Base-by-base conservation (phyloP, 2,329 filamentous ascomycete species). In the Trichoderma koningiopsis region DNA sequence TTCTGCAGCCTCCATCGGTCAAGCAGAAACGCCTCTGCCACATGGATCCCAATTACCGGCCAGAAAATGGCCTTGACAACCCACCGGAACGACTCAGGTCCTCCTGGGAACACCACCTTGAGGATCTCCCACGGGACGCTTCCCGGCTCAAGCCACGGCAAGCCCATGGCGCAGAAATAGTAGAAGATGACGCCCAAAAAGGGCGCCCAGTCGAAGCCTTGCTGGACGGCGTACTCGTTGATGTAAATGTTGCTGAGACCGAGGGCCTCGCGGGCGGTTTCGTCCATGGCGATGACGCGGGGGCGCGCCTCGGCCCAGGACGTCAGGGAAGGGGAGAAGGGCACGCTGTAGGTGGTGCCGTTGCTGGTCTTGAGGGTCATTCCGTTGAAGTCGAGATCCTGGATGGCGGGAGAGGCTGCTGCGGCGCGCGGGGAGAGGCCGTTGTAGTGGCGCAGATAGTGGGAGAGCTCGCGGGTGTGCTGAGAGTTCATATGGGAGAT, bases 401-500 rank as follows among this genome's bases (percentile, higher is more conserved):
- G 82, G 72, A 97, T 83, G 49, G 83, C 80, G 24, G 92, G 88
- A 24, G 83, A 81, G 69, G 86, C 81, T 61, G 66, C 58, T 31
- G 90, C 86, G 61, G 85, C 81, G 70, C 81, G 79, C 8, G 85
- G 76, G 19, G 89, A 86, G 56, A 92, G 82, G 19, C 83, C 79
- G 77, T 83, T 84, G 82, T 89, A 93, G 79, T 93, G 87, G 72
- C 89, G 89, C n/a, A 96, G 87, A 80, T 94, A 97, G 76, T 91
- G 86, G 69, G 87, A 82, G 61, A 97, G 88, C 69, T 93, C 92
- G 74, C 88, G 86, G 63, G 85, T 83, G 81, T 97, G 95, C 79
- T 95, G 91, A 55, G 83, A 83, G 82, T 97, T 97, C 92, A 97
- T 96, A 83, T 97, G 94, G 40, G 84, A 84, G 76, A 95, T 87